These are phyloP conservation scores for Fistulinella cinereoalba DNA, from an alignment of 1,284 basidiomycete species.

Conservation along the genomic window DNA sequence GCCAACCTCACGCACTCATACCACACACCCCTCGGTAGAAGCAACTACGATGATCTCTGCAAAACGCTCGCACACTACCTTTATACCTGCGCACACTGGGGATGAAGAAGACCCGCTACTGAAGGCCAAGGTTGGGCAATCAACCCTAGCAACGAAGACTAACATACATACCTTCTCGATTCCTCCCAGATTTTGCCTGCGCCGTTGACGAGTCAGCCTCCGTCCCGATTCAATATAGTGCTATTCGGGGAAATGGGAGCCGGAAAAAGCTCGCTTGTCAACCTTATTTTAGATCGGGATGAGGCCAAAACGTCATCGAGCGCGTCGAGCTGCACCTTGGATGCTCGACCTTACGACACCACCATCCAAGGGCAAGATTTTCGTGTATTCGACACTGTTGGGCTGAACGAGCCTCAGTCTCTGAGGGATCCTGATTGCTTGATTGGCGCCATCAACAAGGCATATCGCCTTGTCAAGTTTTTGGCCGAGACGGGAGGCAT, in stretches of 20 bases:
- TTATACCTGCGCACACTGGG: not conserved
- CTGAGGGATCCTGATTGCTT: slow-evolving; percentile 28
- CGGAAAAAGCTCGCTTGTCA: slow-evolving; percentile 31
- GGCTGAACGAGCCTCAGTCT: slow-evolving; percentile 30
- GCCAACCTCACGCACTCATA: not conserved
- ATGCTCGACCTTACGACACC: slow-evolving; percentile 23
- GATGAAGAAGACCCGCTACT: slow-evolving; percentile 3
- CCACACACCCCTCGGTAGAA: not conserved
- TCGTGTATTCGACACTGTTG: slow-evolving; percentile 31
- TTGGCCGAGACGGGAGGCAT: slow-evolving; percentile 32
- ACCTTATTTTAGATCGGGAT: slow-evolving; percentile 21
- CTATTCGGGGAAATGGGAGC: slow-evolving; percentile 32
- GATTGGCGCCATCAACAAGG: slow-evolving; percentile 31
- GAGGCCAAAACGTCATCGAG: slow-evolving; percentile 20
- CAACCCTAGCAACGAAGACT: not conserved
- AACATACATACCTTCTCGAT: slow-evolving; percentile 1
- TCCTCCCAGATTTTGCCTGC: slow-evolving; percentile 7
- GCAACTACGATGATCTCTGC: slow-evolving; percentile 6
- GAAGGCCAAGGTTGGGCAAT: slow-evolving; percentile 14
- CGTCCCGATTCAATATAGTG: slow-evolving; percentile 20
- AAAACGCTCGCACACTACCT: slow-evolving; percentile 3
- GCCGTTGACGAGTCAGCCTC: slow-evolving; percentile 4
- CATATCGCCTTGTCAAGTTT: slow-evolving; percentile 24
- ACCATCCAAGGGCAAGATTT: slow-evolving; percentile 22
- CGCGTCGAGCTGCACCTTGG: slow-evolving; percentile 25